Evolutionary conservation across 179 eudicot species (phyloP).

Genomic region (Beta lomatogona): DNA sequence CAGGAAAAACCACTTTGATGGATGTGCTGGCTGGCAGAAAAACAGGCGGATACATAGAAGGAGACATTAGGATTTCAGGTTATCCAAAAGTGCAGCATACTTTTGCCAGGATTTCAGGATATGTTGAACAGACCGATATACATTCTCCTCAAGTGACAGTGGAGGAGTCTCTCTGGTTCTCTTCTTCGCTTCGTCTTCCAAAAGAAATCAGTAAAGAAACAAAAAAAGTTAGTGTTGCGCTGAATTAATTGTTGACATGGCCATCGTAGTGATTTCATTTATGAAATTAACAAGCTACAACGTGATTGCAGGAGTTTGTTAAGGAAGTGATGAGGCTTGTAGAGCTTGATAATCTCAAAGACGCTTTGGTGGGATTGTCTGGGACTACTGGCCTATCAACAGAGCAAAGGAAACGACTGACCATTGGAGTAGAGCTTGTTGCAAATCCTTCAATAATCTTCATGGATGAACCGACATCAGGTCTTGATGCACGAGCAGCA

Average conservation of each 20-base stretch:
- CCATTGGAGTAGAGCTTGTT: conserved; percentile 96
- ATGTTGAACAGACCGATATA: conserved; percentile 89
- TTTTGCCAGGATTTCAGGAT: conserved; percentile 91
- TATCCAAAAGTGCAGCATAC: conserved; percentile 75
- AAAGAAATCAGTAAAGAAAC: conserved; percentile 55
- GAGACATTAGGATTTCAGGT: conserved; percentile 89
- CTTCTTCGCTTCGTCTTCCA: conserved; percentile 81
- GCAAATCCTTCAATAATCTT: conserved; percentile 97
- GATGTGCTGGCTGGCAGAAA: conserved; percentile 97
- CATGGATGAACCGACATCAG: conserved; percentile 99
- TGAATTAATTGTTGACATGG: not conserved
- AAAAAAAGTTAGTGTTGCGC: conserved; percentile 45
- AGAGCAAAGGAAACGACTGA: conserved; percentile 87
- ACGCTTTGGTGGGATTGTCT: conserved; percentile 92
- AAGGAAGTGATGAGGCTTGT: conserved; percentile 87
- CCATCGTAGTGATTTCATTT: not conserved
- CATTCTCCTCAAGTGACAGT: conserved; percentile 98
- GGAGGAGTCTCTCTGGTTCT: conserved; percentile 79
- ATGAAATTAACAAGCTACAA: conserved; percentile 1
- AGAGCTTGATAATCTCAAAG: conserved; percentile 68
- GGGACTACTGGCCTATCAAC: conserved; percentile 85
- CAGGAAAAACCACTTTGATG: conserved; percentile 97
- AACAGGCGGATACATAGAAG: conserved; percentile 91
- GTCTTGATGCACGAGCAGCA: conserved; percentile 99
- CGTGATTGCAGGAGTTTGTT: conserved; percentile 72